phyloP scores from a whole-genome alignment of 2,329 filamentous ascomycete genomes.

The Neofusicoccum sp. region DNA sequence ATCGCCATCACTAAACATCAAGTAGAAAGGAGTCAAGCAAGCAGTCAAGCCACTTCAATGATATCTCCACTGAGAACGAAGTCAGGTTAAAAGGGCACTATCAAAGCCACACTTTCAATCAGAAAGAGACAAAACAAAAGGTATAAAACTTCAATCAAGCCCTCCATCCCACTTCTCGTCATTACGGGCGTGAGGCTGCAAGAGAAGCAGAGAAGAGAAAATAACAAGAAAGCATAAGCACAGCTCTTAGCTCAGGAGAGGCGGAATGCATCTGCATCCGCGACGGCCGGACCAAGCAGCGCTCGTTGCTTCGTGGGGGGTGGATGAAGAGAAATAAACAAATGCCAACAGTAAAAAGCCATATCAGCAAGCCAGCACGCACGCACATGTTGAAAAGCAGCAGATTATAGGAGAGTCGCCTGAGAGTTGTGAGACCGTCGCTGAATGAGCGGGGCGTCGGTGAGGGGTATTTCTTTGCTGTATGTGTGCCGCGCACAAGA shows the following conservation, averaged over 20 bases:
- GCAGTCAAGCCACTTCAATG: background rate
- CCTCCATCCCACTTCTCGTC: background rate
- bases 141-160: slow-evolving; percentile 7
- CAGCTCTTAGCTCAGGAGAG: slow-evolving; percentile 10
- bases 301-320: background rate
- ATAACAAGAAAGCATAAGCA: background rate
- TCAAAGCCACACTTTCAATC: slow-evolving; percentile 1
- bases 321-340: background rate
- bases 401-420: background rate
- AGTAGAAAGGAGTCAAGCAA: background rate
- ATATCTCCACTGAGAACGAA: background rate
- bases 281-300: slow-evolving; percentile 11
- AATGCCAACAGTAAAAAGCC: slow-evolving; percentile 1
- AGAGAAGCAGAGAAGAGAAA: background rate
- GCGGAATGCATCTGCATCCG: background rate
- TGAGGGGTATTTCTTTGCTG: slow-evolving; percentile 9
- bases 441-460: background rate
- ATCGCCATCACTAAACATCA: background rate
- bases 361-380: background rate
- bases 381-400: background rate
- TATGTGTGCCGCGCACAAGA: slow-evolving; percentile 2
- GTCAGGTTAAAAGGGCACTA: slow-evolving; percentile 9
- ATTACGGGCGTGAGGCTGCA: background rate
- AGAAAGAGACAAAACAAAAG: background rate
- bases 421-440: background rate